Base-by-base conservation (phyloP, 768 basidiomycete genomes). In the Boletus rubroflammeus region DNA sequence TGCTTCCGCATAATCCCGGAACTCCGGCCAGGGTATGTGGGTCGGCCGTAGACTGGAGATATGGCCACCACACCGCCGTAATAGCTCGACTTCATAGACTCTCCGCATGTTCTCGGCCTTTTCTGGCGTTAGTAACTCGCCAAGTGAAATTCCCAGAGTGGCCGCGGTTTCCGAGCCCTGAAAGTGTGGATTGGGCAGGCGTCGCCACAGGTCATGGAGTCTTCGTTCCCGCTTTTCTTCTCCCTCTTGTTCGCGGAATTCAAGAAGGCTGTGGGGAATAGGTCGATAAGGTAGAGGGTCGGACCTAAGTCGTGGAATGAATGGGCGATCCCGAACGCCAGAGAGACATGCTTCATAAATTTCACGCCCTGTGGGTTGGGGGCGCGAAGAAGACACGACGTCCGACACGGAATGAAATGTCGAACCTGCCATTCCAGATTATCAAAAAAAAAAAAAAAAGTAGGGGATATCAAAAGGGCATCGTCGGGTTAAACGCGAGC, bases 21-120 rank as follows among this genome's bases (percentile, higher is more conserved):
- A 92, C 58, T 83, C 82, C 50, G 77, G 78, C 88, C 88, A 93
- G 34, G 76, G 76, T 60, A 90, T 80, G 59, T 78, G 75, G 42
- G 71, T 74, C 56, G 67, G 71, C 23, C 59, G 68, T 62, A 72
- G 75, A 62, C 65, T 74, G 57, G 71, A 76, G 55, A 68, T 64
- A 65, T 74, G 72, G 45, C 74, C 76, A 21, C 78, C 74, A 56
- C 82, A 83, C 61, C 74, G 75, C 44, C 76, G 74, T 53, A 87
- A 72, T 39, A 97, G 73, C 67, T 96, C 93, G 60, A 81, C 79
- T 60, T 89, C 83, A 73, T 96, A 96, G 72, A 83, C 79, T 44
- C 76, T 79, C 62, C 83, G 76, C 60, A 91, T 73, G 62, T 78
- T 72, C 61, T 84, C 80, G 15, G 86, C 91, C 53, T 79, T 67